Evolutionary conservation across 768 basidiomycete species (phyloP).

Genomic region (Kockovaella imperatae): DNA sequence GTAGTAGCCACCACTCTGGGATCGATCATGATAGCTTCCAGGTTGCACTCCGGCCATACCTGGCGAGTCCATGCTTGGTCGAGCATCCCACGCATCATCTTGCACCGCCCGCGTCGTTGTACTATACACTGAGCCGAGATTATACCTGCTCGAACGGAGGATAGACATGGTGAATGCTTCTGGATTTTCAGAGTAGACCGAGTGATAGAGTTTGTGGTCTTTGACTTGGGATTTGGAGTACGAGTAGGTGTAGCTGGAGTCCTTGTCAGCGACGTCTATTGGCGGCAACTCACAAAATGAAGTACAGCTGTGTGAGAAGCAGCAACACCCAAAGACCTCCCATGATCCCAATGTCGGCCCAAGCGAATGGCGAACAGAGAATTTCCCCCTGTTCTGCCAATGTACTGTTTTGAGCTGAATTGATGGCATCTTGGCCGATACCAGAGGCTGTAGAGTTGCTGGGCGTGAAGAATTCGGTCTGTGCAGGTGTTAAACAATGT

Average conservation of each 20-base stretch:
- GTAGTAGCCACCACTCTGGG: no score
- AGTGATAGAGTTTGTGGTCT: slow-evolving; percentile 75
- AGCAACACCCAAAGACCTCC: slow-evolving; percentile 75
- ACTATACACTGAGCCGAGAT: slow-evolving; percentile 31
- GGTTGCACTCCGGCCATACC: slow-evolving; percentile 10
- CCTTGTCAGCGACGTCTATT: neutral
- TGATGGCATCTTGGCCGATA: neutral
- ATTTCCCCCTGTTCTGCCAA: slow-evolving; percentile 53
- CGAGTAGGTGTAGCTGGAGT: slow-evolving; percentile 49
- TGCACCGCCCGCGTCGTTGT: slow-evolving; percentile 12
- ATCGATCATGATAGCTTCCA: neutral
- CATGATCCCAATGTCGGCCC: slow-evolving; percentile 90
- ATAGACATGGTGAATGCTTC: slow-evolving; percentile 45
- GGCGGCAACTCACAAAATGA: slow-evolving; percentile 29
- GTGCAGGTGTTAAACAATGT: neutral
- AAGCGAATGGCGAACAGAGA: slow-evolving; percentile 82
- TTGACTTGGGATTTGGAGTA: slow-evolving; percentile 65
- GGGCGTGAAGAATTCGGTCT: slow-evolving; percentile 35
- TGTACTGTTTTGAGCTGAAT: slow-evolving; percentile 14
- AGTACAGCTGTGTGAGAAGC: slow-evolving; percentile 63
- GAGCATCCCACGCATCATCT: slow-evolving; percentile 39
- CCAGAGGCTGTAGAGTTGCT: slow-evolving; percentile 17
- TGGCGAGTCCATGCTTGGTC: slow-evolving; percentile 32
- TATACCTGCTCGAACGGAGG: slow-evolving; percentile 30
- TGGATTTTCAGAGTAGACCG: slow-evolving; percentile 53